Evolutionary conservation across 2,329 filamentous ascomycete genomes (phyloP).

Genomic region (Hypoxylon sp.): DNA sequence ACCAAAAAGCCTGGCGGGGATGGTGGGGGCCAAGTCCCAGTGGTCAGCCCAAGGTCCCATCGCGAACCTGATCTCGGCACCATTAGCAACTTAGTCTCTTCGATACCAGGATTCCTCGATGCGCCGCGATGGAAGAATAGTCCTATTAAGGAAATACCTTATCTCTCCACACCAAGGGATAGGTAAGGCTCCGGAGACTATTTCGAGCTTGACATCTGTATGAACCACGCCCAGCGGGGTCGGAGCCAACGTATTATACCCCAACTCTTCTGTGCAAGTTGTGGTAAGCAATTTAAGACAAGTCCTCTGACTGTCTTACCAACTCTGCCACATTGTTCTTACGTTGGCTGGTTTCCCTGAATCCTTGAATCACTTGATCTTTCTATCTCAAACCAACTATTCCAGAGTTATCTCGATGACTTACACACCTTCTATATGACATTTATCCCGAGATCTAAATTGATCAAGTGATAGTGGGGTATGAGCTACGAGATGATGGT

Average conservation of each 20-base stretch:
- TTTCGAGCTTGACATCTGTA: conserved; percentile 26
- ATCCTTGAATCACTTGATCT: conserved; percentile 33
- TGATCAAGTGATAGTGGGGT: conserved; percentile 49
- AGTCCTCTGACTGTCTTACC: conserved; percentile 30
- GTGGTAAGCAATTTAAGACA: conserved; percentile 31
- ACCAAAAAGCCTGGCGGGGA: conserved; percentile 25
- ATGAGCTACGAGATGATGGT: conserved; percentile 42
- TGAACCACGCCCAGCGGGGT: conserved; percentile 17
- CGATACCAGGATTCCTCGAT: conserved; percentile 33
- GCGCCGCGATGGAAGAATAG: conserved; percentile 38
- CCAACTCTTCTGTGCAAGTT: conserved; percentile 5
- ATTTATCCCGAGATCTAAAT: conserved; percentile 44
- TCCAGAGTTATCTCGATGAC: conserved; percentile 14
- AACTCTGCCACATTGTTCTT: conserved; percentile 30
- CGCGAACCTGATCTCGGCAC: conserved; percentile 36
- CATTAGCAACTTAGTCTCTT: conserved; percentile 21
- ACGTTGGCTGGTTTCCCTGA: conserved; percentile 22
- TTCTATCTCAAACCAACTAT: conserved; percentile 21
- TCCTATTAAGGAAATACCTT: conserved; percentile 47
- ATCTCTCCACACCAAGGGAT: conserved; percentile 41
- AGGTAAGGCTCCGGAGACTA: conserved; percentile 31
- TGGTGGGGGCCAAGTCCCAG: conserved; percentile 26
- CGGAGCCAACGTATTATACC: conserved; percentile 16
- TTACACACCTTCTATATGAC: conserved; percentile 39
- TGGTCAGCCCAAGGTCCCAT: conserved; percentile 35